Base-by-base conservation (phyloP, 768 basidiomycete genomes). In the Rubroboletus satanas region DNA sequence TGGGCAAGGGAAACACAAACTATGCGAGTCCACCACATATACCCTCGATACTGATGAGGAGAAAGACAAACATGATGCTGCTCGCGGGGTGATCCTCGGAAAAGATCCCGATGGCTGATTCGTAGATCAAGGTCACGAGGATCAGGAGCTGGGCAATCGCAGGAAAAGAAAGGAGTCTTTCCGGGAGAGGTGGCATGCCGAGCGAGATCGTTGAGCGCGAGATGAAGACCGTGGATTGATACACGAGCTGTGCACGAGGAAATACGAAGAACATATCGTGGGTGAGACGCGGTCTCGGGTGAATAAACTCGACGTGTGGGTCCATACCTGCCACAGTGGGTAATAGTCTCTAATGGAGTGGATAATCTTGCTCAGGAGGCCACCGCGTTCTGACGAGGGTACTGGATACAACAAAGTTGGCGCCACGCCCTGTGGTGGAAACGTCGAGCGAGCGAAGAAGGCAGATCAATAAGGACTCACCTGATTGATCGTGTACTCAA, bases 401-500 rank as follows among this genome's bases (percentile, higher is more conserved):
- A 96, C 80, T 6, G 92, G 86, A 67, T 95, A 98, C 6, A 98
- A 69, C 17, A 98, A 75, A 0, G 93, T 96, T 1, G 96, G 95
- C 17, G 92, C 80, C 8, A 98, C 83, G 32, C 96, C 96, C 85
- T 93, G 55, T 11, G 5, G 5, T 17, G 31, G 9, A 44, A 36
- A 4, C 2, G 15, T 44, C 56, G 21, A 60, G 51, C 33, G 14
- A 35, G 9, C 1, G 10, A 43, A 29, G 14, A 36, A n/a, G 29
- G 29, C 31, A 35, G 32, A 28, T 28, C 6, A 7, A 23, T 5
- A 17, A 43, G n/a, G 3, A 47, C 72, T 23, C 55, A 83, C 88
- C 73, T 92, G 90, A 65, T 95, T 95, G 60, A 95, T 95, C 2
- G 88, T 92, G 66, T 94, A 95, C 69, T 95, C 93, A 49, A 93